Evolutionary conservation across 2,329 filamentous ascomycete species (phyloP), one percentile per base, ranked within the genome.

Genomic region (Thelonectria discophora): DNA sequence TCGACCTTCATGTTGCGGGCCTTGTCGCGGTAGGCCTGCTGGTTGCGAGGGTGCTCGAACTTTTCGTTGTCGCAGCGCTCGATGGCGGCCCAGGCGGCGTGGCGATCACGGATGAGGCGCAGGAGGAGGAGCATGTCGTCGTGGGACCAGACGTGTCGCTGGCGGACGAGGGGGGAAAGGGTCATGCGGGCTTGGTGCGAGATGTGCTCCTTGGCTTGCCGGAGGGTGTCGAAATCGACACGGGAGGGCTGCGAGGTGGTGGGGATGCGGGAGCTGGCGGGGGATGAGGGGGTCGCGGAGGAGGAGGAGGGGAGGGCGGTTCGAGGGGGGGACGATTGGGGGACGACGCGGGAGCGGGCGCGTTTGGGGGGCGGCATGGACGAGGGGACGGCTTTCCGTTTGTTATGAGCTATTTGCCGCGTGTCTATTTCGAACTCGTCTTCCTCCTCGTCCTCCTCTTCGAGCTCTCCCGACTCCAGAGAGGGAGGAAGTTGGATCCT

Each of bases 11-110:
- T 65, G 58, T 85, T 81, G 51, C 85, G 81, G n/a, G 85, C 85
- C 73, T 83, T 84, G 77, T 87, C 85, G 7, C 85, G 83, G 58
- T 84, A 79, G 5, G 83, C 81, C 71, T 86, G 84, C 74, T 86
- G 84, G 66, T 82, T 80, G 51, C 84, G 82, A 2, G 70, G 70
- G 15, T 73, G 65, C 45, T 82, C 75, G 55, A 85, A 85, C 2
- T 58, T 59, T 17, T 76, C 32, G 0, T 68, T 67, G 27, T 77
- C 73, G 5, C 68, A 42, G 24, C 63, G 68, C 59, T 77, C 65
- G 2, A 79, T 79, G 39, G 12, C n/a, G 45, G 75, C 52, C 76
- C 76, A 79, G 7, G 54, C 55, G 17, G 70, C 72, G 15, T 67
- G 56, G 18, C 58, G 65, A 15, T 67, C 51, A 47, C 74, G 68